A percentile compares a stretch with the other conserved stretches of the same genome.
Evolutionary conservation across 805 yeast genomes (phyloP).

Genomic region (Wickerhamomyces rabaulensis): DNA sequence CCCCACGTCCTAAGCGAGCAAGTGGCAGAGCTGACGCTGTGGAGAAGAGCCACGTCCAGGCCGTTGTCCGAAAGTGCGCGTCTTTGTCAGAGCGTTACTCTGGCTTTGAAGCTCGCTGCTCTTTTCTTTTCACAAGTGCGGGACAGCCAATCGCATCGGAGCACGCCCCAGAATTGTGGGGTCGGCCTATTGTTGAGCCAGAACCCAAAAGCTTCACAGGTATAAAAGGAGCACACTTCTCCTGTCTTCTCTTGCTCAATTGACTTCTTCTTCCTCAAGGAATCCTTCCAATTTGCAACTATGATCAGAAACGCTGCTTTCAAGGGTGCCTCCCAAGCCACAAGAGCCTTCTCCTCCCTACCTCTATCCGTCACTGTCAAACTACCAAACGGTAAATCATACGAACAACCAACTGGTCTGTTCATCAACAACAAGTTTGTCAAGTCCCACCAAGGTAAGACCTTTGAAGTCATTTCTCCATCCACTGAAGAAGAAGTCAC

Average conservation of each 20-base stretch:
- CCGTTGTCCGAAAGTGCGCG: not conserved
- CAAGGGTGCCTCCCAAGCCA: not conserved
- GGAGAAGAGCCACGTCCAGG: not conserved
- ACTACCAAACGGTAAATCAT: conserved; percentile 10
- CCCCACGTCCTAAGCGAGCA: too few relatives aligned
- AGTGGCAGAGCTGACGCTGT: too few relatives aligned
- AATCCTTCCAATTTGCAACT: not conserved
- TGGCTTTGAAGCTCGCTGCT: not conserved
- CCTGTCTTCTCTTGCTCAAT: not conserved
- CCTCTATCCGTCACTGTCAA: conserved; percentile 7
- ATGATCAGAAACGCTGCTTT: not conserved
- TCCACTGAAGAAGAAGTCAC: conserved; percentile 11
- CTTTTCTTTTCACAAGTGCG: not conserved
- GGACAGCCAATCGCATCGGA: not conserved
- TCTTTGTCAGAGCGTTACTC: not conserved
- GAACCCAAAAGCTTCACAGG: not conserved
- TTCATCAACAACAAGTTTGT: conserved; percentile 12
- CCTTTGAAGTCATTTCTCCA: conserved; percentile 10
- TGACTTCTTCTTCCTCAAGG: not conserved
- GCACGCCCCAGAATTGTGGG: not conserved
- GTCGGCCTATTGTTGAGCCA: not conserved
- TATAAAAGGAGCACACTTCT: not conserved
- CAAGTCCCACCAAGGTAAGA: conserved; percentile 7
- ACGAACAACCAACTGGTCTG: conserved; percentile 12
- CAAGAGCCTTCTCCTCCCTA: not conserved